These are phyloP conservation scores for Herpetomonas samuelpessoai DNA, from an alignment of 208 protist genomes.

Conservation along the genomic window DNA sequence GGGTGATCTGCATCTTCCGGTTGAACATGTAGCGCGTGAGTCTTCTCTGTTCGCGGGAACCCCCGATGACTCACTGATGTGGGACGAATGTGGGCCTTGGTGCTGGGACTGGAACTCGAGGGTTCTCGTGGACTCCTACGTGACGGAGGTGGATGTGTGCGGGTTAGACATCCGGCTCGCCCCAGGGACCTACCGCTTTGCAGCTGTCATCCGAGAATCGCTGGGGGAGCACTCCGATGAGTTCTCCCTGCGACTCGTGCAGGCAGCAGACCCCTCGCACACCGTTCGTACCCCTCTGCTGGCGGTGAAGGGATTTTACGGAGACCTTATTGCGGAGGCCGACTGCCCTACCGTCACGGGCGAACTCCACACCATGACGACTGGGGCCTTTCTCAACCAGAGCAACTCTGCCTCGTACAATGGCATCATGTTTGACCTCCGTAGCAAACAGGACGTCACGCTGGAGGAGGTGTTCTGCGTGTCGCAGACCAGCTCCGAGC, in stretches of 20 bases:
- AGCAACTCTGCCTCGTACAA: constrained; percentile 85
- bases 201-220: constrained; percentile 1
- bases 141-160: constrained; percentile 1
- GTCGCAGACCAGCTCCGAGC: constrained; percentile 72
- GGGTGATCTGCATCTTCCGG: too few relatives aligned
- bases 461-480: constrained; percentile 89
- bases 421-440: constrained; percentile 92
- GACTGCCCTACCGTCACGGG: constrained; percentile 39
- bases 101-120: constrained; percentile 54
- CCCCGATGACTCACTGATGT: too few relatives aligned
- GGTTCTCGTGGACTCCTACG: constrained; percentile 27
- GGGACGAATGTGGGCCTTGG: constrained; percentile 20
- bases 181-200: constrained; percentile 12
- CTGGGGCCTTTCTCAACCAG: constrained; percentile 67
- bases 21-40: too few relatives aligned
- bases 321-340: constrained; percentile 40
- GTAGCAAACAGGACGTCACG: constrained; percentile 73
- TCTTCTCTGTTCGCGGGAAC: too few relatives aligned
- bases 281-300: constrained; percentile 43
- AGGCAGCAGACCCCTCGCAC: constrained; percentile 26
- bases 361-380: constrained; percentile 65
- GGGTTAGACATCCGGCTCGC: constrained; percentile 5
- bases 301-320: constrained; percentile 43
- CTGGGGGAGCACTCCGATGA: constrained; percentile 4
- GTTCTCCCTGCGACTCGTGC: constrained; percentile 10